phyloP scores from a whole-genome alignment of 805 yeast genomes.

The Saccharomycopsis oosterbeekiorum region DNA sequence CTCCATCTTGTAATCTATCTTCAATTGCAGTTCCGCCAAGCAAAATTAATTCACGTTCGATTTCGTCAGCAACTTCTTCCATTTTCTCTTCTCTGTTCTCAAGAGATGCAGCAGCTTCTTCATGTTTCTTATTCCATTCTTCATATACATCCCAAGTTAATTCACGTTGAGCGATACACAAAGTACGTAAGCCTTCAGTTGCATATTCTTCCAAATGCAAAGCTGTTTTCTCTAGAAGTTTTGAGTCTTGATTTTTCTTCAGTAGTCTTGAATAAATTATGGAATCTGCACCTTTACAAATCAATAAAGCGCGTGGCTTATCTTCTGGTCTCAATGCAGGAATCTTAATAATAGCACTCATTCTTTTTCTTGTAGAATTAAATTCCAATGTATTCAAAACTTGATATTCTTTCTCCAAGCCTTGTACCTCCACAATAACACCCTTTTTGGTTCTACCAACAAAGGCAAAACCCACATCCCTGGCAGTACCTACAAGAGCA shows the following conservation, averaged over 20 bases:
- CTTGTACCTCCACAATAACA: slow-evolving; percentile 56
- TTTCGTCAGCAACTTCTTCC: slow-evolving; percentile 66
- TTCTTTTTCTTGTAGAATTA: slow-evolving; percentile 78
- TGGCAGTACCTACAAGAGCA: slow-evolving; percentile 72
- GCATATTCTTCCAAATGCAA: slow-evolving; percentile 69
- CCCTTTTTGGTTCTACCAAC: slow-evolving; percentile 60
- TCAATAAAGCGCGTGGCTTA: slow-evolving; percentile 50
- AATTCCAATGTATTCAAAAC: slow-evolving; percentile 64
- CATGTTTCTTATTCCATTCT: slow-evolving; percentile 54
- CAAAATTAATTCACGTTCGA: slow-evolving; percentile 55
- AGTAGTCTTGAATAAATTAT: slow-evolving; percentile 58
- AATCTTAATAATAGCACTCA: slow-evolving; percentile 71
- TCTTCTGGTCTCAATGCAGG: slow-evolving; percentile 39
- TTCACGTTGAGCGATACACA: slow-evolving; percentile 69
- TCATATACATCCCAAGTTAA: slow-evolving; percentile 50
- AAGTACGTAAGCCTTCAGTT: slow-evolving; percentile 73
- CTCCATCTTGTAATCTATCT: slow-evolving; percentile 79
- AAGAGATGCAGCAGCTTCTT: slow-evolving; percentile 54
- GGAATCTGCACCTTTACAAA: slow-evolving; percentile 83
- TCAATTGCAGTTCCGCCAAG: slow-evolving; percentile 85
- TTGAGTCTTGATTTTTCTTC: slow-evolving; percentile 34
- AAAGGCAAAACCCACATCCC: slow-evolving; percentile 66
- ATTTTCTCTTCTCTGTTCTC: slow-evolving; percentile 58
- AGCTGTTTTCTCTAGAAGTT: slow-evolving; percentile 53
- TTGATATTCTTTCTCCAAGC: slow-evolving; percentile 60